Conservation (phyloP, 176 grass and related monocot species). For the Alopecurus myosuroides region DNA sequence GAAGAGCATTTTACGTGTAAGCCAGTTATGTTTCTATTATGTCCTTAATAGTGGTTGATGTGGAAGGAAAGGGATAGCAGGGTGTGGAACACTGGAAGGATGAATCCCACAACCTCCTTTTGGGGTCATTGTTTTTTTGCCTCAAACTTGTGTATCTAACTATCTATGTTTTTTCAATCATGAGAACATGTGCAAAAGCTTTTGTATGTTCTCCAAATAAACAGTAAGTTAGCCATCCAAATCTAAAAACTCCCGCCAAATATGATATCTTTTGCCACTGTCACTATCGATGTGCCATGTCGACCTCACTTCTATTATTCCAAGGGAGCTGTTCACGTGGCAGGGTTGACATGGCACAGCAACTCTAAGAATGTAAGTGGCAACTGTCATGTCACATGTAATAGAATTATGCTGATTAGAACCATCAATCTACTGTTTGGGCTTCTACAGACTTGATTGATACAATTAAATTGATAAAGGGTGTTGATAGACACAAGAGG, state of each 20-base stretch:
- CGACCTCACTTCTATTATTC: not conserved
- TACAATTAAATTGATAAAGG: not conserved
- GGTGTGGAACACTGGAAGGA: not conserved
- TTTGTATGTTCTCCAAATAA: not conserved
- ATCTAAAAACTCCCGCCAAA: not conserved
- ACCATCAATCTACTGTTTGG: not conserved
- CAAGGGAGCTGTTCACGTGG: not conserved
- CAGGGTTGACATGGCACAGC: slow-evolving; percentile 5
- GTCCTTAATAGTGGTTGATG: not conserved
- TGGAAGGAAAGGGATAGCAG: not conserved
- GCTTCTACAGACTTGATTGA: not conserved
- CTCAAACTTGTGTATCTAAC: not conserved
- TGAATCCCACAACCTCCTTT: not conserved
- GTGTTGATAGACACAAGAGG: not conserved
- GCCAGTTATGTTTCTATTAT: not conserved
- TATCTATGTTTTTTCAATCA: not conserved
- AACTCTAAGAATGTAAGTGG: not conserved
- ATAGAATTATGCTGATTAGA: not conserved
- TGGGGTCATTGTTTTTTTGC: not conserved
- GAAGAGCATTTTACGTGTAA: slow-evolving; percentile 19
- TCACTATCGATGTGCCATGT: not conserved
- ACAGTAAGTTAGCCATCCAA: slow-evolving; percentile 13
- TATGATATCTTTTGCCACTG: not conserved
- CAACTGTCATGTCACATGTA: not conserved
- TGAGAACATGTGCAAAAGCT: not conserved